phyloP scores from a whole-genome alignment of 441 rosid species.

The Pelargonium cotyledonis region DNA sequence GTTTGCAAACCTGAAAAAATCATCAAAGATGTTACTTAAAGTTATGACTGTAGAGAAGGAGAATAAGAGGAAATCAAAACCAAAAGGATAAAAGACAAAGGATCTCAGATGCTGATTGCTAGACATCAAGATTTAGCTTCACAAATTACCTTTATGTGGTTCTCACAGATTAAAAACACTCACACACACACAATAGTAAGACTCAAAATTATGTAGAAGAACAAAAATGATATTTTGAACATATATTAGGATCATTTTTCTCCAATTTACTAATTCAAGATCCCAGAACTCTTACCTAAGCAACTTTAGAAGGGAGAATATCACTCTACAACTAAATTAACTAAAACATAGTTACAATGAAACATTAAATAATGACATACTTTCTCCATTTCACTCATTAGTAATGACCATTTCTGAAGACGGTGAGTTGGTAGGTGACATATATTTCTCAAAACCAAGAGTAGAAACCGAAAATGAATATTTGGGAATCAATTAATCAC shows the following conservation, averaged over 20 bases:
- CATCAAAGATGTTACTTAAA: neutral
- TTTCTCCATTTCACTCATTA: neutral
- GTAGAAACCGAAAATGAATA: neutral
- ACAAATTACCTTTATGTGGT: too few species aligned
- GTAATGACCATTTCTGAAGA: neutral
- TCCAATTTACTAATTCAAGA: neutral
- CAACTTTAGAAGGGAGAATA: neutral
- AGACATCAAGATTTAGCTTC: too few species aligned
- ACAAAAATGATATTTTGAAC: neutral
- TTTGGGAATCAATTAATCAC: too few species aligned
- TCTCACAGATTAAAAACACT: too few species aligned
- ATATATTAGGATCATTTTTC: neutral
- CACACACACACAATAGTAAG: too few species aligned
- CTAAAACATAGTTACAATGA: too few species aligned
- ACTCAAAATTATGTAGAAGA: neutral
- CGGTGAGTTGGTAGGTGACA: neutral
- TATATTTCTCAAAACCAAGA: neutral
- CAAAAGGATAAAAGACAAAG: neutral
- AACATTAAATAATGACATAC: neutral
- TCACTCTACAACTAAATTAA: neutral
- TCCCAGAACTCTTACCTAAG: neutral
- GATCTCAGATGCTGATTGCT: neutral
- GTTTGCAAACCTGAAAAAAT: slow-evolving; percentile 74
- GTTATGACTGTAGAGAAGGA: neutral
- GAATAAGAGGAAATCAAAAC: neutral